Conservation (phyloP, 371 early-diverging fungal genomes). For the Mucor sp. region DNA sequence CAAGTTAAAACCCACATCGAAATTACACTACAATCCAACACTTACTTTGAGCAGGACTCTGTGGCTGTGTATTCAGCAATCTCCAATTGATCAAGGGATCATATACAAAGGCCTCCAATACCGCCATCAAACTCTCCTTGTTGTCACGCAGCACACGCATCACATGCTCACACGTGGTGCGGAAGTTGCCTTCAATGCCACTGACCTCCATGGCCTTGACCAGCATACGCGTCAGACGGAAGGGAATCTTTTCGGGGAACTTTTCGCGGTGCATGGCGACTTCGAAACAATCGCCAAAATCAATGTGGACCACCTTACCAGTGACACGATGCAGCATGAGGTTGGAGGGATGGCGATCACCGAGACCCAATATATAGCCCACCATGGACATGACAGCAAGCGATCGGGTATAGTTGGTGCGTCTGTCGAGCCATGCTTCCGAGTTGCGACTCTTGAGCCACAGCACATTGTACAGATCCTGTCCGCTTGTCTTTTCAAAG, state of each 20-base stretch:
- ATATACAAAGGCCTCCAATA: conserved; percentile 97
- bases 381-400: conserved; percentile 99
- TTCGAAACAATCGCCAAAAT: conserved; percentile 99
- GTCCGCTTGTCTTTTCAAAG: conserved; percentile 91
- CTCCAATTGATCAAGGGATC: conserved; percentile 98
- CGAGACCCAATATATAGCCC: conserved; percentile 97
- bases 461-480: conserved; percentile 92
- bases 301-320: conserved; percentile 98
- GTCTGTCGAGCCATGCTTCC: conserved; percentile 94
- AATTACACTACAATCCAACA: not conserved
- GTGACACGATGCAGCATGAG: conserved; percentile 93
- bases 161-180: conserved; percentile 94
- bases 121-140: conserved; percentile 98
- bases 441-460: conserved; percentile 97
- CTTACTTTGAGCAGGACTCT: conserved; percentile 48
- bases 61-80: conserved; percentile 45
- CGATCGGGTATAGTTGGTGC: conserved; percentile 96
- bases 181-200: conserved; percentile 96
- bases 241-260: conserved; percentile 98
- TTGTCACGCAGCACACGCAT: conserved; percentile 96
- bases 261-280: conserved; percentile 97
- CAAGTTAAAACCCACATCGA: not conserved
- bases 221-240: conserved; percentile 98
- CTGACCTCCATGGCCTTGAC: conserved; percentile 97
- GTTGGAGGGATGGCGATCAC: conserved; percentile 98